Conservation (phyloP, 305 asterid genomes). For the Fraxinus latifolia region DNA sequence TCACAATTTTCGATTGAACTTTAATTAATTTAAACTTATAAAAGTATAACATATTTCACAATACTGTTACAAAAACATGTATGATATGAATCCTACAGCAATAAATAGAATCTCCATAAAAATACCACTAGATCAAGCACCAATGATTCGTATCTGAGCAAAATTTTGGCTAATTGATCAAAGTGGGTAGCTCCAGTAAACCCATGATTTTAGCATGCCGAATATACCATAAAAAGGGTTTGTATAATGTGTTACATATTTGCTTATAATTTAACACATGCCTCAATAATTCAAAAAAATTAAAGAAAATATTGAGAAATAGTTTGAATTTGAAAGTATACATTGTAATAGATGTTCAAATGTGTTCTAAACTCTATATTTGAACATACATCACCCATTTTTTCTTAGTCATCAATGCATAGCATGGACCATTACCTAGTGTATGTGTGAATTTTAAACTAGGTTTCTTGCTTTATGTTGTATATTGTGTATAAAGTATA, state of each 20-base stretch:
- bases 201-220: not conserved
- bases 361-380: not conserved
- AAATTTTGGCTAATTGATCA: not conserved
- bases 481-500: not conserved
- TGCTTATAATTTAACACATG: not conserved
- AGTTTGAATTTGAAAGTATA: not conserved
- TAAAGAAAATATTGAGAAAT: not conserved
- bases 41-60: too few species aligned
- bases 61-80: too few species aligned
- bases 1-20: too few species aligned
- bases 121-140: too few species aligned
- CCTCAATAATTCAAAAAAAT: not conserved
- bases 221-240: too few species aligned
- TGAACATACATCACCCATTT: not conserved
- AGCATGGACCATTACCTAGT: not conserved
- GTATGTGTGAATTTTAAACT: not conserved
- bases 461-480: not conserved
- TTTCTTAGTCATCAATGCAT: not conserved
- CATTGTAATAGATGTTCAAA: not conserved
- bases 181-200: not conserved
- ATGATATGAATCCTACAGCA: too few species aligned
- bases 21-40: too few species aligned
- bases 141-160: too few species aligned
- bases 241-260: too few species aligned
- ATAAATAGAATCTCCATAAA: too few species aligned